Evolutionary conservation across 257 asterid genomes (phyloP).

Genomic region (Solanum chiquidenum): DNA sequence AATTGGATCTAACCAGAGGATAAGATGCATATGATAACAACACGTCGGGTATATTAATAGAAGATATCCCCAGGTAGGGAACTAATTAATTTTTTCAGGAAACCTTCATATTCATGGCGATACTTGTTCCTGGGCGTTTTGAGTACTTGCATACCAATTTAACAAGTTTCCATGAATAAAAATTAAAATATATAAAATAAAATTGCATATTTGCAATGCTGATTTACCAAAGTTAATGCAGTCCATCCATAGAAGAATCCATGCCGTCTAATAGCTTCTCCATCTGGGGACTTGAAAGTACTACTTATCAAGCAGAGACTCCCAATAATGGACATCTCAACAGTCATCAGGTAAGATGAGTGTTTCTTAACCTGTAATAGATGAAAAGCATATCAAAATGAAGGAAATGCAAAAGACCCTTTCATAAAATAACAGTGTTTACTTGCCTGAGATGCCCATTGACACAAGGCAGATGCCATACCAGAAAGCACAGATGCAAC

Average conservation of each 20-base stretch:
- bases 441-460: slow-evolving; percentile 96
- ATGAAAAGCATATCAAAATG: slow-evolving; percentile 1
- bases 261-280: slow-evolving; percentile 53
- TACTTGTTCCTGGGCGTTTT: background rate
- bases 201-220: background rate
- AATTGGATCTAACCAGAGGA: background rate
- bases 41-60: background rate
- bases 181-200: background rate
- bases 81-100: background rate
- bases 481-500: slow-evolving; percentile 96
- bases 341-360: slow-evolving; percentile 86
- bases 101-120: background rate
- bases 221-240: slow-evolving; percentile 63
- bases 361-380: slow-evolving; percentile 71
- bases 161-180: background rate
- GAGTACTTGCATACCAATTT: background rate
- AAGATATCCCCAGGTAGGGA: background rate
- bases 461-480: slow-evolving; percentile 94
- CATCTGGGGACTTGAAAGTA: slow-evolving; percentile 87
- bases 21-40: background rate
- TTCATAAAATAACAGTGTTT: slow-evolving; percentile 3
- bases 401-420: background rate
- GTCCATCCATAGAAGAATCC: slow-evolving; percentile 96
- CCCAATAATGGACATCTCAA: slow-evolving; percentile 96
- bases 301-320: slow-evolving; percentile 82